Base-by-base conservation (phyloP, 1,284 basidiomycete genomes). In the Ceratobasidium sp. region DNA sequence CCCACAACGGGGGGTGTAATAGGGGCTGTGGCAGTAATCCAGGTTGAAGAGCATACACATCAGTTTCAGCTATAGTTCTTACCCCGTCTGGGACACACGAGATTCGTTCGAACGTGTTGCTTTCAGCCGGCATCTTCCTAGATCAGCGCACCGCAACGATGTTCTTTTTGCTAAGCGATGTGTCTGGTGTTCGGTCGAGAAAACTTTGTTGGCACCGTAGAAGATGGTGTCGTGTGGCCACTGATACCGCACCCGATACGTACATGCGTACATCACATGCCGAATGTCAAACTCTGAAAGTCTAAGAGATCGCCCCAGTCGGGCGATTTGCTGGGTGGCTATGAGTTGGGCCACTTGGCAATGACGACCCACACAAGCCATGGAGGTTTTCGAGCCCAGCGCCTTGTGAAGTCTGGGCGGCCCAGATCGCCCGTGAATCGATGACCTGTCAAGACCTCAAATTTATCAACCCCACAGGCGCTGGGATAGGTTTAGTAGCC, bases 241-340 rank as follows among this genome's bases (percentile, higher is more conserved):
- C n/a, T n/a, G n/a, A n/a, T n/a, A n/a, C n/a, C n/a, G 22, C 29
- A 27, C 51, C 51, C 51, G 51, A 53, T 53, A 27, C 22, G 51
- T 53, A n/a, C 48, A 51, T 51, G 48, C 22, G 48, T 51, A 53
- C 29, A 27, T 53, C 51, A 53, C 51, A 29, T 53, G 51, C 6
- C n/a, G n/a, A n/a, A 27, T 29, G 51, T 53, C 51, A 53, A 53
- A 53, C 22, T 53, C 51, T 53, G 51, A 53, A 27, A 53, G 51
- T 27, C 51, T 11, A 53, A 53, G 51, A 53, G 19, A 7, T 53
- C 29, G 51, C 29, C 19, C 51, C 51, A 53, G 24, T 27, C 24
- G 16, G 51, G 51, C 24, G 24, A 24, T 53, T 5, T 9, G 22
- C 22, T 49, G 48, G 48, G 48, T 49, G 48, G 48, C 48, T 29